Percentiles rank a stretch among this genome's conserved stretches.
phyloP scores from a whole-genome alignment of 164 flowering plant species.

The Sedum album region DNA sequence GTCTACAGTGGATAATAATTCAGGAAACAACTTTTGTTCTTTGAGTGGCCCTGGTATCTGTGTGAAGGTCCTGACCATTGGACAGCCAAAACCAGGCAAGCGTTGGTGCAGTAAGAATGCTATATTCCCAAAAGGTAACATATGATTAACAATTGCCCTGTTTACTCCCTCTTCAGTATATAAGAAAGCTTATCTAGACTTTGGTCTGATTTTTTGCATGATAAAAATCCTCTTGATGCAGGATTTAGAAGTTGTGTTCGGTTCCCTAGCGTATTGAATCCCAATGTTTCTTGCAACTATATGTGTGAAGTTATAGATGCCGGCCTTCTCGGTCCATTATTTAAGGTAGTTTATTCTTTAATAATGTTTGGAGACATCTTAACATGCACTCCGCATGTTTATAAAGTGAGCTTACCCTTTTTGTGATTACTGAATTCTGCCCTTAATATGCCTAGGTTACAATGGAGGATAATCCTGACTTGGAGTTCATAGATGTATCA shows the following conservation, averaged over 20 bases:
- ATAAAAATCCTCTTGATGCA: constrained; percentile 19
- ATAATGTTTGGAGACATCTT: not conserved
- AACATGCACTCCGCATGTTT: not conserved
- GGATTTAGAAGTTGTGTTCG: constrained; percentile 64
- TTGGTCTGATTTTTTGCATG: not conserved
- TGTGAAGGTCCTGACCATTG: constrained; percentile 48
- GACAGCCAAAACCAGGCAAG: constrained; percentile 40
- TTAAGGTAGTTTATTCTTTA: constrained; percentile 40
- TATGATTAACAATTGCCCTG: not conserved
- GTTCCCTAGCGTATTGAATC: constrained; percentile 47
- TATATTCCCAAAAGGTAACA: constrained; percentile 71
- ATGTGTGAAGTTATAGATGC: constrained; percentile 73
- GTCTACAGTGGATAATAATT: constrained; percentile 14
- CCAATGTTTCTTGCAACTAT: constrained; percentile 36
- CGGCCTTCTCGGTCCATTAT: constrained; percentile 70
- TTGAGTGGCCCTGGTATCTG: constrained; percentile 5
- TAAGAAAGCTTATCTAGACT: not conserved
- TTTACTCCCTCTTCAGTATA: not conserved
- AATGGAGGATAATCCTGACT: constrained; percentile 46
- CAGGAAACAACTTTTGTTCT: constrained; percentile 12
- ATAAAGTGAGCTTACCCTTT: not conserved
- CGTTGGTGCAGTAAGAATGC: constrained; percentile 50
- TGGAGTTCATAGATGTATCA: constrained; percentile 36
- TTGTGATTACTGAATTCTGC: not conserved
- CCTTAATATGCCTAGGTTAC: constrained; percentile 31